Conservation (phyloP, 768 basidiomycete species). For the Lentinula boryana region DNA sequence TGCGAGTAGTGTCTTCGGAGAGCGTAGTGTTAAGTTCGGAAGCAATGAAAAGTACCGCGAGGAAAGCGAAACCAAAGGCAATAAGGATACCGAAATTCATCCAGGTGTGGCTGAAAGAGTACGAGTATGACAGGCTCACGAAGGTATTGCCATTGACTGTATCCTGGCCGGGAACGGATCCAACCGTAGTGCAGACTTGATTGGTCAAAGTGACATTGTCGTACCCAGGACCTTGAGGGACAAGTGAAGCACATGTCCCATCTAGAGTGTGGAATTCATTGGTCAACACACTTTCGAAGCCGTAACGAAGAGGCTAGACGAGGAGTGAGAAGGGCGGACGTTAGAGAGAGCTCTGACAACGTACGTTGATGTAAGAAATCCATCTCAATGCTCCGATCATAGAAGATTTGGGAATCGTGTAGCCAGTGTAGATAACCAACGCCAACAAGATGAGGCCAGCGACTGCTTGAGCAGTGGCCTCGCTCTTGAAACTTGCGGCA, state of each 20-base stretch:
- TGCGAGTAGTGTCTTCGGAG: conserved; percentile 24
- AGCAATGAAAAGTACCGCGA: conserved; percentile 47
- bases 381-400: conserved; percentile 69
- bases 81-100: conserved; percentile 65
- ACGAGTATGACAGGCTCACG: conserved; percentile 43
- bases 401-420: conserved; percentile 49
- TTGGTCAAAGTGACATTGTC: conserved; percentile 48
- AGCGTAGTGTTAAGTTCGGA: conserved; percentile 47
- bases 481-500: conserved; percentile 52
- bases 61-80: conserved; percentile 58
- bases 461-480: conserved; percentile 58
- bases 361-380: conserved; percentile 59
- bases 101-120: conserved; percentile 34
- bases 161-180: conserved; percentile 54
- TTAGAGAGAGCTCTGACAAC: conserved; percentile 9
- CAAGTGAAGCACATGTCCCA: conserved; percentile 52
- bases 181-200: conserved; percentile 73
- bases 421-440: conserved; percentile 53
- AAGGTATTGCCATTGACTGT: conserved; percentile 57
- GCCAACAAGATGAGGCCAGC: conserved; percentile 38
- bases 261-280: conserved; percentile 78
- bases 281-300: conserved; percentile 68
- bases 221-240: conserved; percentile 61
- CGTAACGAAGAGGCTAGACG: conserved; percentile 57
- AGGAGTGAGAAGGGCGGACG: conserved; percentile 4